phyloP scores from a whole-genome alignment of 768 basidiomycete species.

The Cantharellus cinnabarinus region DNA sequence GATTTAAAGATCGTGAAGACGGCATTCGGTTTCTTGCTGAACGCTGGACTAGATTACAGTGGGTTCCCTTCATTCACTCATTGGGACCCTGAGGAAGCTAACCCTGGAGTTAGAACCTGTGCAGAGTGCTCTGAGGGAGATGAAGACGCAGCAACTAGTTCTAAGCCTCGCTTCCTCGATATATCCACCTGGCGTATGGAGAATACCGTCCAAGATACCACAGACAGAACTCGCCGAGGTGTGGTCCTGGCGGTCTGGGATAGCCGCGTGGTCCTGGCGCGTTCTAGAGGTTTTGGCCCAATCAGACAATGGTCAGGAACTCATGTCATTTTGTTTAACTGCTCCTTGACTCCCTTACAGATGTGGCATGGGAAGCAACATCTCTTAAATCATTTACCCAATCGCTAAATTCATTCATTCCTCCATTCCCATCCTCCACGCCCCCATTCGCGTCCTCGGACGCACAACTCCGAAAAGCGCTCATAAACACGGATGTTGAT shows the following conservation, averaged over 20 bases:
- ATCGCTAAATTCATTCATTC: conserved; percentile 38
- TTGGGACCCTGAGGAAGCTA: too few species aligned
- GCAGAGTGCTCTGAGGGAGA: conserved; percentile 41
- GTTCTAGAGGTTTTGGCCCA: conserved; percentile 43
- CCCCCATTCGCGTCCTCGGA: conserved; percentile 8
- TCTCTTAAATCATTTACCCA: conserved; percentile 42
- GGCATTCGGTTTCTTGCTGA: conserved; percentile 58
- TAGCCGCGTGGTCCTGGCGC: conserved; percentile 64
- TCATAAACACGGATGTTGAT: conserved; percentile 35
- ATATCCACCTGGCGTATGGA: conserved; percentile 58
- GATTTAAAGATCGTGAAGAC: conserved; percentile 60
- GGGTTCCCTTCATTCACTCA: conserved; percentile 10
- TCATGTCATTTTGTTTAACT: background rate
- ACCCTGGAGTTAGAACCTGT: conserved; percentile 35
- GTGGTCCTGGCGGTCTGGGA: conserved; percentile 42
- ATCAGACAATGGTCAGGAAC: conserved; percentile 33
- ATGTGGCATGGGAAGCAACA: conserved; percentile 39
- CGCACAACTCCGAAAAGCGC: conserved; percentile 2
- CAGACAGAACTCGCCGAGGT: conserved; percentile 22
- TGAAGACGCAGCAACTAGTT: conserved; percentile 48
- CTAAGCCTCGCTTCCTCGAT: conserved; percentile 44
- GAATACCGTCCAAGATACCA: conserved; percentile 10
- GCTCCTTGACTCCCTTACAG: conserved; percentile 11
- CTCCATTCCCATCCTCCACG: conserved; percentile 33
- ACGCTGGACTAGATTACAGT: conserved; percentile 64